phyloP scores from a whole-genome alignment of 495 filamentous ascomycete genomes.

The Evernia prunastri region DNA sequence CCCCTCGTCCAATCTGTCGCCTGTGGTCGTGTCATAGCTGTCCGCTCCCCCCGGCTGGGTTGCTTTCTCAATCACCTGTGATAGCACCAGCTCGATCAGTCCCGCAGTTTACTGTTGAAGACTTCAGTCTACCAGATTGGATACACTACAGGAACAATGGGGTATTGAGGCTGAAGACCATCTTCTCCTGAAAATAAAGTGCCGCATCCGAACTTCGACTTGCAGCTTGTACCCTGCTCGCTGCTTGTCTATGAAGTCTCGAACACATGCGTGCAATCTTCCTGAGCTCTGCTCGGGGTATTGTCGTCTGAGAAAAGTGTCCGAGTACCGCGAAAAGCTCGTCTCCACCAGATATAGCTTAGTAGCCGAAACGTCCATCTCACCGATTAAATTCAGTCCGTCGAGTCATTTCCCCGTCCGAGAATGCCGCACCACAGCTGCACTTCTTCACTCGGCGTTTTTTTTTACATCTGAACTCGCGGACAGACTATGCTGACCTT shows the following conservation, averaged over 20 bases:
- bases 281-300: slow-evolving; percentile 64
- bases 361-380: slow-evolving; percentile 35
- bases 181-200: slow-evolving; percentile 82
- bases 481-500: slow-evolving; percentile 68
- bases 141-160: slow-evolving; percentile 44
- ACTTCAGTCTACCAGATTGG: slow-evolving; percentile 22
- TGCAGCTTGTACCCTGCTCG: slow-evolving; percentile 25
- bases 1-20: background rate
- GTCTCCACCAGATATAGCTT: slow-evolving; percentile 12
- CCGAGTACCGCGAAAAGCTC: slow-evolving; percentile 24
- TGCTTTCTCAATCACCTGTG: slow-evolving; percentile 2
- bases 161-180: slow-evolving; percentile 75
- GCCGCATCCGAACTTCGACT: slow-evolving; percentile 46
- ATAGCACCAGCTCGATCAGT: slow-evolving; percentile 72
- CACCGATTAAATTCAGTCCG: slow-evolving; percentile 72
- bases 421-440: slow-evolving; percentile 85
- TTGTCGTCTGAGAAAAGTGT: slow-evolving; percentile 66
- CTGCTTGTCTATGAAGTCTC: slow-evolving; percentile 23
- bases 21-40: slow-evolving; percentile 17
- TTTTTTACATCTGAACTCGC: slow-evolving; percentile 54
- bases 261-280: slow-evolving; percentile 42
- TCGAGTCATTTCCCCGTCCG: slow-evolving; percentile 68
- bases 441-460: slow-evolving; percentile 86
- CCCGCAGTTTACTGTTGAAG: slow-evolving; percentile 48
- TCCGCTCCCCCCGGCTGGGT: slow-evolving; percentile 16